Base-by-base conservation (phyloP, 1,139 yeast genomes). In the Wickerhamiella infanticola region DNA sequence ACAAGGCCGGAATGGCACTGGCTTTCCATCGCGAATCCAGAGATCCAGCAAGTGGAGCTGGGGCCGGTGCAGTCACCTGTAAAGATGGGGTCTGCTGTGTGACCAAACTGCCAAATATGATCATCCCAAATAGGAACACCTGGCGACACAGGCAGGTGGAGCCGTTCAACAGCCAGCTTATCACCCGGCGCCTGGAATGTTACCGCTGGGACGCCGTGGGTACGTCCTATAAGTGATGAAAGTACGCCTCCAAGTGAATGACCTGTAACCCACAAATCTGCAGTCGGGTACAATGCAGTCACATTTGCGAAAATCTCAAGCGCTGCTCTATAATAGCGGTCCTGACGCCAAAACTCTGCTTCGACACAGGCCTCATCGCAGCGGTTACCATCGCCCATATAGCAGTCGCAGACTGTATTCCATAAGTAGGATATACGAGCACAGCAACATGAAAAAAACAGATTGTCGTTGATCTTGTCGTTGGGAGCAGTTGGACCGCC, bases 41-140 rank as follows among this genome's bases (percentile, higher is more conserved):
- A 96, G 11, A 84, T 73, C 55, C 90, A 80, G 62, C 99, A 90
- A 3, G 90, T 65, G 1, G 94, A 81, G 6, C 93, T 79, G 0
- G 94, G 94, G 3, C 99, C 99, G 58, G 84, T 86, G 62, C 98
- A 90, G 5, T 85, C 88, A 0, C 99, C 99, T 94, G 88, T 82
- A 58, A 72, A 90, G 4, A 90, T 83, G 1, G 99, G 99, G 60
- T 90, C 99, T 0, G 95, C 98, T 1, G 94, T 90, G 60, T 90
- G 90, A 5, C 98, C 98, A 60, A 90, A 67, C 60, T 93, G 96
- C 94, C 95, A 90, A 23, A 93, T 74, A 53, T 85, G 81, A 57
- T 88, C 96, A 63, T 75, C 67, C 58, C 79, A 74, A 18, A 70
- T 65, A 0, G 97, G 94, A 23, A 85, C 62, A 1, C 95, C 95